Base-by-base conservation (phyloP, 352 stramenopile genomes). In the Globisporangium apiculatum region DNA sequence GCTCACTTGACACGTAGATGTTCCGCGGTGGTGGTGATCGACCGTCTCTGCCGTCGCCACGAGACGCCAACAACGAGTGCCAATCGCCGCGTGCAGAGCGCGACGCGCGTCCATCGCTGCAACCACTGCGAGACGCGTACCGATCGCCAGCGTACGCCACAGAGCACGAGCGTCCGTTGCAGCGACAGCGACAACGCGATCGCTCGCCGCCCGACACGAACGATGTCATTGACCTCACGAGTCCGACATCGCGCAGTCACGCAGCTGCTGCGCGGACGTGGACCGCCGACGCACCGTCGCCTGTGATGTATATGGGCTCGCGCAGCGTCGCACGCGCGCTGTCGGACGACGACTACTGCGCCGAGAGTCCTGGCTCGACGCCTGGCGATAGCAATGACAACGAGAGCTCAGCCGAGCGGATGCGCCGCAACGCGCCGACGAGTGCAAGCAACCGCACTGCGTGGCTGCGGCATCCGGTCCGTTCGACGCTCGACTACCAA, bases 171-270 rank as follows among this genome's bases (percentile, higher is more conserved):
- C 38, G 24, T 31, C 24, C 24, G 24, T 31, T 31, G 24, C 24
- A 31, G 24, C 24, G 24, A 31, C 24, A 31, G 24, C 24, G 2
- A 31, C 43, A 40, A 48, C 48, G 47, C 18, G 48, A 42, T 8
- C 48, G 41, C 14, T 49, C 36, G 31, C 65, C 64, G 31, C 42
- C 56, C 10, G 57, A 54, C 62, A 64, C 57, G 24, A 31, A 31
- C 24, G 58, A 65, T 47, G 58, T 87, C 37, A 87, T 90, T 48
- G 79, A 90, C 40, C 75, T 88, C 36, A 87, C 77, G 7, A 85
- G 75, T 60, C 70, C 79, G 18, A 58, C 51, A 18, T 48, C 51
- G 53, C 60, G 52, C 38, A 52, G 40, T 31, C 42, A 62, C 42
- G 7, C 42, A 17, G 7, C 24, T 31, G 24, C 24, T 31, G 50